Evolutionary conservation across 73 alveolate genomes (phyloP).

Genomic region (Blepharisma japonicum): DNA sequence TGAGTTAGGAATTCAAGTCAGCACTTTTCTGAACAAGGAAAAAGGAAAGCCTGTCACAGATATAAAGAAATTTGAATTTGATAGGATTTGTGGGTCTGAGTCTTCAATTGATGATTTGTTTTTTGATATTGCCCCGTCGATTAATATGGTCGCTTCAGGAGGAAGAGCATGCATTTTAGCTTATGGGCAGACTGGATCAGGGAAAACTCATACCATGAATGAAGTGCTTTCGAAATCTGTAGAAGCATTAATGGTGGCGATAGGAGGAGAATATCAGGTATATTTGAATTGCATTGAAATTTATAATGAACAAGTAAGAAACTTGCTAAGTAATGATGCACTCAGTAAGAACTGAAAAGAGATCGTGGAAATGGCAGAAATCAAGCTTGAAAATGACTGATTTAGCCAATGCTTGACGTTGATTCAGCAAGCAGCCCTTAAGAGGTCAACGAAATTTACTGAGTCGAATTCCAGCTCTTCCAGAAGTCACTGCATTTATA

Average conservation of each 20-base stretch:
- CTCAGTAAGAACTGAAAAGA: constrained; percentile 24
- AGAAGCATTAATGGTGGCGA: background rate
- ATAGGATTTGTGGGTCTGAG: background rate
- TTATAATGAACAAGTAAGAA: constrained; percentile 29
- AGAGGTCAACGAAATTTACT: constrained; percentile 17
- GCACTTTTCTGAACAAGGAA: background rate
- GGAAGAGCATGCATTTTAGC: constrained; percentile 31
- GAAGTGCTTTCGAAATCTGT: background rate
- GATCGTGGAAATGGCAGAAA: background rate
- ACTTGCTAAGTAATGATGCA: constrained; percentile 22
- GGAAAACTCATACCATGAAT: constrained; percentile 29
- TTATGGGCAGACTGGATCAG: constrained; percentile 31
- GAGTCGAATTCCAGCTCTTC: constrained; percentile 15
- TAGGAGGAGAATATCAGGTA: constrained; percentile 1
- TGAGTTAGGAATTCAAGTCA: background rate
- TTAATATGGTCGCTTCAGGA: background rate
- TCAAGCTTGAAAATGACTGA: background rate
- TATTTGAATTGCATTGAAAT: constrained; percentile 22
- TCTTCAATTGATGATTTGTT: background rate
- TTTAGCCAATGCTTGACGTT: background rate
- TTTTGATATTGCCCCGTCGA: background rate
- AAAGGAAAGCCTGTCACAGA: background rate
- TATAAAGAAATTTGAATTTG: constrained; percentile 7
- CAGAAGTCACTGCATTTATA: constrained; percentile 23
- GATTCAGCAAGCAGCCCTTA: background rate